Conservation (phyloP, 306 rosid species). For the Spatholobus suberectus region DNA sequence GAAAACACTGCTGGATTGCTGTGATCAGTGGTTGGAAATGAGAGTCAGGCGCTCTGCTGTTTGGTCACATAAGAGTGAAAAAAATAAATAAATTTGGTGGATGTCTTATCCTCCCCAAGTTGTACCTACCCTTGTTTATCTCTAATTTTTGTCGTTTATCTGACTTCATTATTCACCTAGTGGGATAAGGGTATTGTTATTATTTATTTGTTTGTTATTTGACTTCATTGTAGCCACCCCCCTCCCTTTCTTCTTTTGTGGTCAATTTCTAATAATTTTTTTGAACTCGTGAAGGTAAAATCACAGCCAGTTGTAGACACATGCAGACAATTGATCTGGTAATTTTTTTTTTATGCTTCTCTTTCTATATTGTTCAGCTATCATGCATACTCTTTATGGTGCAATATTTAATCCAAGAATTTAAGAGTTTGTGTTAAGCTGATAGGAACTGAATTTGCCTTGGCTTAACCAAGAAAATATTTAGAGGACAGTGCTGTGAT, state of each 20-base stretch:
- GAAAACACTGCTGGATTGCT: too few relatives aligned
- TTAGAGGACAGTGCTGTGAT: neutral
- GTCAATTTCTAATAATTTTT: constrained; percentile 29
- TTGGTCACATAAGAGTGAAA: too few relatives aligned
- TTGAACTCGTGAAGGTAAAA: constrained; percentile 70
- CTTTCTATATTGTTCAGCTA: constrained; percentile 9
- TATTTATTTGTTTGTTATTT: neutral
- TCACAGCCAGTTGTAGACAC: constrained; percentile 82
- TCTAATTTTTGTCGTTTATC: neutral
- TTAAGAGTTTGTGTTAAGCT: neutral
- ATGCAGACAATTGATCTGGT: constrained; percentile 73
- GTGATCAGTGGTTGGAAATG: too few relatives aligned
- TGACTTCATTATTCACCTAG: neutral
- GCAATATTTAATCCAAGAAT: neutral
- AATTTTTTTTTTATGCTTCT: constrained; percentile 33
- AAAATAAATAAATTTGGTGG: too few relatives aligned
- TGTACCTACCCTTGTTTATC: constrained; percentile 18
- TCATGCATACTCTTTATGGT: neutral
- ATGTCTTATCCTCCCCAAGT: neutral
- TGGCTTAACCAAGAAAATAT: neutral
- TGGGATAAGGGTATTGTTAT: neutral
- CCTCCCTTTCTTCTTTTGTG: neutral
- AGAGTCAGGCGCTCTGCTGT: too few relatives aligned
- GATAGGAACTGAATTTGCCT: neutral
- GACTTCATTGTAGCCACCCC: neutral